Conservation (phyloP, 2,329 filamentous ascomycete species). For the Fusarium sp. region DNA sequence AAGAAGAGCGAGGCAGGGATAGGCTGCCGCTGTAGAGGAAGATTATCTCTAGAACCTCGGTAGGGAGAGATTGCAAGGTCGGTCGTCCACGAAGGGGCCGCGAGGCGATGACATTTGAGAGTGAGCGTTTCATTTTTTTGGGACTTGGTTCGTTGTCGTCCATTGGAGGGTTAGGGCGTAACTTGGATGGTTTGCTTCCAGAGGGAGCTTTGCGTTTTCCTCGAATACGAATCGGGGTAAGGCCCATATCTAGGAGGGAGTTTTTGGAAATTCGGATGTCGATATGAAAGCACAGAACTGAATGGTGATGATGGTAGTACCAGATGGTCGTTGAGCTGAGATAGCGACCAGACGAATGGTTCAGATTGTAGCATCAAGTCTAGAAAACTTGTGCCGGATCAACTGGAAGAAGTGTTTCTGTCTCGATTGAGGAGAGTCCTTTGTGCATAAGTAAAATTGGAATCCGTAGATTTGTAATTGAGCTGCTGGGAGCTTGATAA, state of each 20-base stretch:
- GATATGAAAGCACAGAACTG: neutral
- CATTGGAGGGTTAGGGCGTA: neutral
- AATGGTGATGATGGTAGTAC: neutral
- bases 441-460: neutral
- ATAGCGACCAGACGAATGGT: neutral
- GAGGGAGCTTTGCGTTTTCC: constrained; percentile 61
- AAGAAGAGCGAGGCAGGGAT: constrained; percentile 59
- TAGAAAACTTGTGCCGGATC: neutral
- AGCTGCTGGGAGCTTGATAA: neutral
- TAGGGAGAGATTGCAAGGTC: constrained; percentile 56
- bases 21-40: constrained; percentile 63
- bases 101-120: constrained; percentile 47
- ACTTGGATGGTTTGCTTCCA: constrained; percentile 22
- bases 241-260: constrained; percentile 52
- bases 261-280: neutral
- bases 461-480: neutral
- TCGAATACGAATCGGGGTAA: constrained; percentile 62
- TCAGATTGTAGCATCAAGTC: neutral
- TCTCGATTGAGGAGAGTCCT: neutral
- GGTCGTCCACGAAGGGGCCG: constrained; percentile 43
- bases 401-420: neutral
- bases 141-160: constrained; percentile 5
- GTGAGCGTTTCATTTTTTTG: constrained; percentile 47
- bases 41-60: constrained; percentile 66
- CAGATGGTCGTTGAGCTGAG: neutral